These are phyloP conservation scores for Talinum fruticosum DNA, from an alignment of 148 eudicot genomes.

Conservation along the genomic window DNA sequence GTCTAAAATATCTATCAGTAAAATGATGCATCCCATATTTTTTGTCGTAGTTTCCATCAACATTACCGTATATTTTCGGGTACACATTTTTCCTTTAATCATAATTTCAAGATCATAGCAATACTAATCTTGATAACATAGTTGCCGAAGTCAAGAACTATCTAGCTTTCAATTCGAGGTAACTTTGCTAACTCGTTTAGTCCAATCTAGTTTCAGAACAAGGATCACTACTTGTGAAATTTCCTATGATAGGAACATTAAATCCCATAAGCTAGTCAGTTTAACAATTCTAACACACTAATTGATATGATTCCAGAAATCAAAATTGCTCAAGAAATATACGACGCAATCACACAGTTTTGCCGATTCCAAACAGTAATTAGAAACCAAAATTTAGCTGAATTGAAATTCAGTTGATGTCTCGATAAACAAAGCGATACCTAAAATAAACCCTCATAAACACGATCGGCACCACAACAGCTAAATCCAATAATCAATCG, in stretches of 20 bases:
- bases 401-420: background rate
- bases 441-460: background rate
- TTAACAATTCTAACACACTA: background rate
- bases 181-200: background rate
- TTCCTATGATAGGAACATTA: background rate
- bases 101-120: background rate
- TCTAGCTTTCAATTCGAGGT: background rate
- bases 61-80: background rate
- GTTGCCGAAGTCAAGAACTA: background rate
- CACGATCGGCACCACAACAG: background rate
- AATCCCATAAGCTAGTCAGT: too few species aligned
- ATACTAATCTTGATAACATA: background rate
- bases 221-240: background rate
- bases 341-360: background rate
- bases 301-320: background rate
- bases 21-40: background rate
- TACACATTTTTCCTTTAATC: background rate
- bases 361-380: background rate
- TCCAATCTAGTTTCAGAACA: background rate
- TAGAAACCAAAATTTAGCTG: background rate
- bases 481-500: background rate
- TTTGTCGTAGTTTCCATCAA: background rate
- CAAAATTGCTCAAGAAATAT: background rate
- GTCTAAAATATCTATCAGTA: background rate
- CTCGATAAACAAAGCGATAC: background rate